A percentile compares a stretch with the other conserved stretches of the same genome.
phyloP scores from a whole-genome alignment of 1,284 basidiomycete genomes.

The Irpex lacteus region DNA sequence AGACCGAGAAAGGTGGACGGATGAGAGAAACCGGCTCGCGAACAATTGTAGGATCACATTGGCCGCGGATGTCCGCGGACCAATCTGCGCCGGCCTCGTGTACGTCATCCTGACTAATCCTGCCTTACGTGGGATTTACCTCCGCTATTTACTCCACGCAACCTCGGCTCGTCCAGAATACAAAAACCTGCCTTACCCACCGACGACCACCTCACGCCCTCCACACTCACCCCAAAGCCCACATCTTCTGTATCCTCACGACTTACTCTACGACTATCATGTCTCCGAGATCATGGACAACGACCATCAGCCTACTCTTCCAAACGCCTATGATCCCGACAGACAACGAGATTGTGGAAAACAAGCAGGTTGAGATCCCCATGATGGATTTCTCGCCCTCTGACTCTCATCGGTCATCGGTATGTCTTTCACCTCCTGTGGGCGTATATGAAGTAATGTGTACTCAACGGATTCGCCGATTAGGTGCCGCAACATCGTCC shows the following conservation, averaged over 20 bases:
- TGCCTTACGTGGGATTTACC: not conserved
- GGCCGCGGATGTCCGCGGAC: too few species aligned
- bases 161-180: not conserved
- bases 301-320: constrained; percentile 5
- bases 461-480: not conserved
- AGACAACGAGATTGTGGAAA: not conserved
- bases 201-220: not conserved
- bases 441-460: too few species aligned
- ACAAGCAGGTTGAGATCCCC: not conserved
- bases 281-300: constrained; percentile 3
- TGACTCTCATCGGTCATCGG: not conserved
- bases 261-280: not conserved
- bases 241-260: not conserved
- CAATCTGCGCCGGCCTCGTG: not conserved
- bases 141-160: not conserved
- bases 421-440: too few species aligned
- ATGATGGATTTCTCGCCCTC: constrained; percentile 3
- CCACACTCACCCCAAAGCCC: not conserved
- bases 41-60: too few species aligned
- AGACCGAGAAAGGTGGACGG: too few species aligned
- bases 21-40: too few species aligned
- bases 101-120: not conserved
- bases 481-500: not conserved
- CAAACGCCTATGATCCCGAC: constrained; percentile 4
- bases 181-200: not conserved